Conservation (phyloP, 805 yeast genomes). For the Yamadazyma tumulicola region DNA sequence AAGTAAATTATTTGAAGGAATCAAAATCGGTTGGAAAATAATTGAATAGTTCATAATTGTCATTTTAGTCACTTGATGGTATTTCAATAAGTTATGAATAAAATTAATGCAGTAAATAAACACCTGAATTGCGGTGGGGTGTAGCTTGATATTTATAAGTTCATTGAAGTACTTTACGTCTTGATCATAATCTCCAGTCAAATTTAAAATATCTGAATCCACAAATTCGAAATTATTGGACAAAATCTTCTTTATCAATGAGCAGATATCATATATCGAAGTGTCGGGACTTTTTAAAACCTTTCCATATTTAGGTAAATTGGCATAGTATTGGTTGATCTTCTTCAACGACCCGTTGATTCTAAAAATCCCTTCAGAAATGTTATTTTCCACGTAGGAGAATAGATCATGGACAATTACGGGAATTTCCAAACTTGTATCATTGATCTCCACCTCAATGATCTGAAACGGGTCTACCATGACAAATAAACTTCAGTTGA, state of each 20-base stretch:
- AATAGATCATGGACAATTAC: conserved; percentile 19
- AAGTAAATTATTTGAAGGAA: conserved; percentile 14
- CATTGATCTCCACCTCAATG: conserved; percentile 4
- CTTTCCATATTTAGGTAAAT: conserved; percentile 11
- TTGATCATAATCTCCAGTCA: conserved; percentile 1
- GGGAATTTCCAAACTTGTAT: conserved; percentile 14
- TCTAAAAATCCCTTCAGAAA: conserved; percentile 28
- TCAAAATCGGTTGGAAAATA: conserved; percentile 30
- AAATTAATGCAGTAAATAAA: conserved; percentile 13
- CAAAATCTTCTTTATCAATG: conserved; percentile 22
- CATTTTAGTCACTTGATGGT: conserved; percentile 25
- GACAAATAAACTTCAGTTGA: too few relatives aligned
- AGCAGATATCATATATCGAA: conserved; percentile 25
- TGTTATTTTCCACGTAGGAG: conserved; percentile 15
- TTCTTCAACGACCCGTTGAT: conserved; percentile 29
- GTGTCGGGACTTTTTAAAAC: conserved; percentile 17
- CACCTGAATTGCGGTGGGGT: conserved; percentile 2
- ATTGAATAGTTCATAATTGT: conserved; percentile 24
- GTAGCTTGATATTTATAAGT: conserved; percentile 2
- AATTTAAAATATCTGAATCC: conserved; percentile 5
- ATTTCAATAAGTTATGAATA: conserved; percentile 14
- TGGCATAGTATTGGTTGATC: conserved; percentile 17
- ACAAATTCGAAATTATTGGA: conserved; percentile 12
- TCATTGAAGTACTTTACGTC: conserved; percentile 4
- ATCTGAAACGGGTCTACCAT: conserved; percentile 11